Base-by-base conservation (phyloP, 2,329 filamentous ascomycete genomes). In the Paracorniculantispora psalliotae region DNA sequence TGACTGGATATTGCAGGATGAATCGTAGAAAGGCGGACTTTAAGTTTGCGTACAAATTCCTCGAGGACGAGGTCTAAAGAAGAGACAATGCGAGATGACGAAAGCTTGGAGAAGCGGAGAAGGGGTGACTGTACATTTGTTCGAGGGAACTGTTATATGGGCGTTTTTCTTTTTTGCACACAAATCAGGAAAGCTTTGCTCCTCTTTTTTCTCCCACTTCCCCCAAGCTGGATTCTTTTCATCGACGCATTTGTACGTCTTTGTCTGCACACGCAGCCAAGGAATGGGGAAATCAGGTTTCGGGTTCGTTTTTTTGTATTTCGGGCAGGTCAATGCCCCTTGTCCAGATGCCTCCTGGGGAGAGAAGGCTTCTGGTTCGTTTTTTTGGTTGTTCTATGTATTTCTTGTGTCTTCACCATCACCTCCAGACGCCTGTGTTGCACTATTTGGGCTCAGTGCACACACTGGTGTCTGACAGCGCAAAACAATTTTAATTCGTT, bases 21-120 rank as follows among this genome's bases (percentile, higher is more conserved):
- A 97, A 97, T 75, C 90, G 93, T 65, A 82, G 93, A 72, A 97
- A 97, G 80, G 92, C 91, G 59, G 93, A 97, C 73, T 97, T 97
- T 81, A 96, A 96, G 77, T 97, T 97, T 76, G 89, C 91, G 61
- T 97, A 97, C 81, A 96, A 96, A 76, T 97, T 94, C 77, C 83
- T 97, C 66, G 93, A 97, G 75, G 93, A 97, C 71, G 93, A 97
- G 75, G 83, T 96, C 68, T 88, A 68, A 68, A 26, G 41, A 9
- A 51, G 10, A 2, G 44, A 23, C 21, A 10, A n/a, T 9, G 37
- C 39, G 26, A 37, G 19, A 17, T 13, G 28, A 17, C 13, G 17
- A 25, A 15, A 12, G 37, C 52, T 17, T 13, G n/a, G 39, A 46
- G 30, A 25, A 51, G 41, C 35, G 50, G 50, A 30, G 23, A 13